phyloP scores from a whole-genome alignment of 192 early-diverging fungal genomes.

The Coemansia nantahalensis region DNA sequence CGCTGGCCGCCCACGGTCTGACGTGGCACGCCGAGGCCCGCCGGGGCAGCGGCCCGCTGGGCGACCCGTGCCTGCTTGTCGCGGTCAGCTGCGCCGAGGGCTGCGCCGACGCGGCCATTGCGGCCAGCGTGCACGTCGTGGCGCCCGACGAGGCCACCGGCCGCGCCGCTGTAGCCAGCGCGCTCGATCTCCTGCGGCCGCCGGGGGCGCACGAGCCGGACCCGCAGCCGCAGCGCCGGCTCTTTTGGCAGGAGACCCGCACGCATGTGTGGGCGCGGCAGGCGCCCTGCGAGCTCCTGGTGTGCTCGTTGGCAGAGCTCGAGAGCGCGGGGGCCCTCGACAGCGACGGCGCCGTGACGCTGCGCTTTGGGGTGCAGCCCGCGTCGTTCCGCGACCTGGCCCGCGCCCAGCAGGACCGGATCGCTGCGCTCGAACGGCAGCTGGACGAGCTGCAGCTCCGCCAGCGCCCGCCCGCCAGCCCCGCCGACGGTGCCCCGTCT shows the following conservation, averaged over 20 bases:
- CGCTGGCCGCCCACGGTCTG: constrained; percentile 27
- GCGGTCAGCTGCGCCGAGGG: constrained; percentile 27
- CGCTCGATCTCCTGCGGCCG: background rate
- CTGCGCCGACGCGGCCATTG: background rate
- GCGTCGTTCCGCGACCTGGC: constrained; percentile 23
- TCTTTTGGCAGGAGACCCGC: constrained; percentile 3
- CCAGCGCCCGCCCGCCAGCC: background rate
- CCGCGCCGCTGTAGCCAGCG: background rate
- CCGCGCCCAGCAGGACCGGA: constrained; percentile 21
- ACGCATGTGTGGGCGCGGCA: constrained; percentile 1
- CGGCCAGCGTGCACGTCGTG: constrained; percentile 11
- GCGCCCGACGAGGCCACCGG: background rate
- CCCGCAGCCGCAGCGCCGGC: too few species aligned
- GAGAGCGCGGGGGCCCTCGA: constrained; percentile 2
- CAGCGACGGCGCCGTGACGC: constrained; percentile 9
- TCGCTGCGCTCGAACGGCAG: constrained; percentile 20
- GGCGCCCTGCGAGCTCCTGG: constrained; percentile 9
- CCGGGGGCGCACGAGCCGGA: background rate
- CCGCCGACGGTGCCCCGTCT: background rate
- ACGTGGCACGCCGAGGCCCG: constrained; percentile 33
- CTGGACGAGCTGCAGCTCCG: constrained; percentile 4
- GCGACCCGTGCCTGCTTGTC: constrained; percentile 29
- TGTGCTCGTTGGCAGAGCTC: constrained; percentile 30
- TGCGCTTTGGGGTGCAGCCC: constrained; percentile 26
- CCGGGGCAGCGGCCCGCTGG: constrained; percentile 21